These are phyloP conservation scores for Kalmusia sp. DNA, from an alignment of 2,329 filamentous ascomycete species.

Conservation along the genomic window DNA sequence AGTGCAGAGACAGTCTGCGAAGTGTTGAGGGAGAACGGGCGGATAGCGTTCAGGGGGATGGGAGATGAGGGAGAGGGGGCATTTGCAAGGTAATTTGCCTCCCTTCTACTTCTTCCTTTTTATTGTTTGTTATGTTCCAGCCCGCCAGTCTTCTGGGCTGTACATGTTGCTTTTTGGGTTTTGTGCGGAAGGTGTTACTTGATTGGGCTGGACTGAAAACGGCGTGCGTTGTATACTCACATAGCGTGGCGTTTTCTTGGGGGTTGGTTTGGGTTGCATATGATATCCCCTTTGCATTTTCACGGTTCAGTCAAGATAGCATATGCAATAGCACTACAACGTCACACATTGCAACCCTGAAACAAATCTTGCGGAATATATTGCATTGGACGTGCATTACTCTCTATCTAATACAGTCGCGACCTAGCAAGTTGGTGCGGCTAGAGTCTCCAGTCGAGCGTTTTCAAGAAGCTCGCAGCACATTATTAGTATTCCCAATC, in stretches of 20 bases:
- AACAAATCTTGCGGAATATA: too few species aligned
- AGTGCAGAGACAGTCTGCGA: slow-evolving; percentile 45
- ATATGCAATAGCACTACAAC: too few species aligned
- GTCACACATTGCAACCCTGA: too few species aligned
- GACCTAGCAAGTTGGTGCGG: too few species aligned
- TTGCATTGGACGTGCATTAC: too few species aligned
- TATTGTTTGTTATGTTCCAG: too few species aligned
- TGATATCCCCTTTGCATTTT: slow-evolving; percentile 8
- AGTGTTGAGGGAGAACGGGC: slow-evolving; percentile 41
- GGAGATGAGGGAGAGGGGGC: slow-evolving; percentile 43
- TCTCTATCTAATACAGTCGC: not conserved
- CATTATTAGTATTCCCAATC: not conserved
- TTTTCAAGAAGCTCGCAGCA: not conserved
- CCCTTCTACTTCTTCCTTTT: not conserved
- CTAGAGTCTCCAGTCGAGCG: not conserved
- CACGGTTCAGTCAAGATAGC: too few species aligned
- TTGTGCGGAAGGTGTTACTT: not conserved
- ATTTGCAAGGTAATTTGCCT: slow-evolving; percentile 28
- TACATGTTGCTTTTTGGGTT: too few species aligned
- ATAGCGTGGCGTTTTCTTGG: not conserved
- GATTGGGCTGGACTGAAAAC: too few species aligned
- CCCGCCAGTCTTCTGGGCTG: too few species aligned
- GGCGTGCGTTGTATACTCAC: too few species aligned
- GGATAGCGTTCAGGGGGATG: slow-evolving; percentile 43
- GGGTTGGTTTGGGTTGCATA: slow-evolving; percentile 1